Evolutionary conservation across 768 basidiomycete species (phyloP), one percentile per base, ranked within the genome.

Genomic region (Collybiopsis confluens): DNA sequence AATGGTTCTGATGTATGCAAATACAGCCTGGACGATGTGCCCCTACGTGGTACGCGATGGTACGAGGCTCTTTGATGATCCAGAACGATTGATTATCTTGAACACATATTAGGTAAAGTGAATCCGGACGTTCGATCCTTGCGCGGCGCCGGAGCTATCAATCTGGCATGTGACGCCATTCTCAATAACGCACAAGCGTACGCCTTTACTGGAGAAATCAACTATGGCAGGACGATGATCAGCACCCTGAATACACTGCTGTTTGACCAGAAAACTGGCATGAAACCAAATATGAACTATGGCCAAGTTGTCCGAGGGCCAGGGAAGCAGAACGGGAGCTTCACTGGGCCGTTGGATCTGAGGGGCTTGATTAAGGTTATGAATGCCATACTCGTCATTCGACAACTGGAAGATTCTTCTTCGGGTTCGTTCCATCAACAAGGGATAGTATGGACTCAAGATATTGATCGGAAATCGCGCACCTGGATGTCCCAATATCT

Each of bases 221-320:
- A 61, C 4, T 73, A 72, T 61, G 65, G 74, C 13, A 63, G 68
- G 50, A 70, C 68, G 33, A 73, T 70, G 11, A 70, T 63, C 10
- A 54, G 57, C n/a, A 65, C 68, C 54, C 67, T 80, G 50, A 66
- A 79, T 41, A 54, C 69, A 6, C 81, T 77, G 65, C 83, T 83
- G 68, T 59, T 81, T 35, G 52, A 69, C 20, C 38, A 70, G 2
- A 53, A 61, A 4, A 81, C 79, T 3, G 66, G 60, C 11, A 78
- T 82, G 75, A 73, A 76, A 58, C 80, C 80, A 11, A 78, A 80
- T 63, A 67, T 82, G 61, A 72, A 81, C 54, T 83, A 69, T 58
- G 79, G 79, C 0, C 82, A 83, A 62, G 64, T 79, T 9, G 69
- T 80, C 21, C 76, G 82, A 6, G 81, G 82, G 1, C 76, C 77